These are phyloP conservation scores for Quercus ilex DNA, from an alignment of 306 rosid genomes.

Conservation along the genomic window DNA sequence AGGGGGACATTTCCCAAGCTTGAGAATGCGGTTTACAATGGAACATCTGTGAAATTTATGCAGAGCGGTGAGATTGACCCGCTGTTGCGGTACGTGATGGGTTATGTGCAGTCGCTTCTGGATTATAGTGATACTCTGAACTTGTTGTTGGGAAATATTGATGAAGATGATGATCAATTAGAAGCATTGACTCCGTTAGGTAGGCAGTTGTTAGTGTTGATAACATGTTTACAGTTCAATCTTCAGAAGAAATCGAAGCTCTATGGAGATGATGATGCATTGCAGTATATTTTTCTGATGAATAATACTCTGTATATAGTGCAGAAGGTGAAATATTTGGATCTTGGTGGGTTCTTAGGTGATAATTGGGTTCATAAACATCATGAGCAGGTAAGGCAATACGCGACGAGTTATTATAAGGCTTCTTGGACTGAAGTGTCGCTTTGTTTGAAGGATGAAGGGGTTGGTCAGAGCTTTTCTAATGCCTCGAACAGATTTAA, in stretches of 20 bases:
- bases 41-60: slow-evolving; percentile 67
- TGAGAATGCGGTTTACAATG: slow-evolving; percentile 74
- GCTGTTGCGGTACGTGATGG: slow-evolving; percentile 85
- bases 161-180: slow-evolving; percentile 38
- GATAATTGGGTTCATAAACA: slow-evolving; percentile 83
- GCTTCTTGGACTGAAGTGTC: slow-evolving; percentile 88
- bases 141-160: slow-evolving; percentile 44
- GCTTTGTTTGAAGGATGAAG: slow-evolving; percentile 84
- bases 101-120: slow-evolving; percentile 77
- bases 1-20: slow-evolving; percentile 80
- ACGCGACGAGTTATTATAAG: slow-evolving; percentile 80
- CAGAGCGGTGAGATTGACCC: slow-evolving; percentile 85
- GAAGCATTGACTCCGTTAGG: slow-evolving; percentile 55
- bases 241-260: slow-evolving; percentile 71
- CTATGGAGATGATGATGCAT: slow-evolving; percentile 59
- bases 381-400: slow-evolving; percentile 74
- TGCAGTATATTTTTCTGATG: slow-evolving; percentile 82
- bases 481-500: slow-evolving; percentile 86
- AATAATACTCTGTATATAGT: slow-evolving; percentile 76
- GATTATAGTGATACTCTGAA: slow-evolving; percentile 73
- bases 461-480: slow-evolving; percentile 72
- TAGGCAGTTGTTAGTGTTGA: slow-evolving; percentile 45
- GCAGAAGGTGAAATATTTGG: slow-evolving; percentile 81
- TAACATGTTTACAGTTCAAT: slow-evolving; percentile 67
- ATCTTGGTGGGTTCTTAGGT: slow-evolving; percentile 70